Conservation (phyloP, 1,139 yeast genomes). For the Williopsis jadinii region DNA sequence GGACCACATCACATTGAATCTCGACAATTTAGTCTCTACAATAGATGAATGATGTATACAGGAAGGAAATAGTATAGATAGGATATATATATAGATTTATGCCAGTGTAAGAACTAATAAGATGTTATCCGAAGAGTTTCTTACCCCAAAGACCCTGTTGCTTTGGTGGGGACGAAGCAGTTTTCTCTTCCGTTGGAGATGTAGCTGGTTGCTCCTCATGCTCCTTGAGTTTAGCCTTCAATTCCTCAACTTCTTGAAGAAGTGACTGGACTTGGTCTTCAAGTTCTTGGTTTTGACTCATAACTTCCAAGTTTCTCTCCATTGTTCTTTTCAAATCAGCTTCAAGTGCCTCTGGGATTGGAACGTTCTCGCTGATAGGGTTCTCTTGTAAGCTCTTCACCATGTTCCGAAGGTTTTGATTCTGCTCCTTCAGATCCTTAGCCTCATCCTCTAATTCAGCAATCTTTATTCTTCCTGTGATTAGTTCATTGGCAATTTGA, state of each 20-base stretch:
- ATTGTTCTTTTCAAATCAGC: constrained; percentile 43
- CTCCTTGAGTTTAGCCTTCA: constrained; percentile 12
- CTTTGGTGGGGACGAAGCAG: constrained; percentile 3
- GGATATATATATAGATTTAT: too few relatives aligned
- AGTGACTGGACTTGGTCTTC: constrained; percentile 38
- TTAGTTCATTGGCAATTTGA: constrained; percentile 68
- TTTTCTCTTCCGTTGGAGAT: background rate
- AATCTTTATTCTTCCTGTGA: constrained; percentile 52
- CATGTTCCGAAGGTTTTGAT: constrained; percentile 30
- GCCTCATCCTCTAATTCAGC: constrained; percentile 65
- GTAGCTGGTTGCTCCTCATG: constrained; percentile 2
- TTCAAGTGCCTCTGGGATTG: constrained; percentile 32
- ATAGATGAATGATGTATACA: too few relatives aligned
- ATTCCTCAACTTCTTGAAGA: constrained; percentile 23
- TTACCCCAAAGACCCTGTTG: constrained; percentile 13
- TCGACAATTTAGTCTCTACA: too few relatives aligned
- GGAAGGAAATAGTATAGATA: too few relatives aligned
- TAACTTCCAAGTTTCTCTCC: constrained; percentile 52
- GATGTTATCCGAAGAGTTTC: constrained; percentile 5
- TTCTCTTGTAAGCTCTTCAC: constrained; percentile 24
- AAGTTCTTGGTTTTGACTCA: constrained; percentile 43
- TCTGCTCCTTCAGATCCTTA: constrained; percentile 44
- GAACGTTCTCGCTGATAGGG: constrained; percentile 23
- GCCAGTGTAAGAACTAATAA: too few relatives aligned
- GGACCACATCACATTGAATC: too few relatives aligned